Percentiles rank a stretch among this genome's conserved stretches.
Evolutionary conservation across 2,329 filamentous ascomycete genomes (phyloP).

Genomic region (Karstenula rhodostoma): DNA sequence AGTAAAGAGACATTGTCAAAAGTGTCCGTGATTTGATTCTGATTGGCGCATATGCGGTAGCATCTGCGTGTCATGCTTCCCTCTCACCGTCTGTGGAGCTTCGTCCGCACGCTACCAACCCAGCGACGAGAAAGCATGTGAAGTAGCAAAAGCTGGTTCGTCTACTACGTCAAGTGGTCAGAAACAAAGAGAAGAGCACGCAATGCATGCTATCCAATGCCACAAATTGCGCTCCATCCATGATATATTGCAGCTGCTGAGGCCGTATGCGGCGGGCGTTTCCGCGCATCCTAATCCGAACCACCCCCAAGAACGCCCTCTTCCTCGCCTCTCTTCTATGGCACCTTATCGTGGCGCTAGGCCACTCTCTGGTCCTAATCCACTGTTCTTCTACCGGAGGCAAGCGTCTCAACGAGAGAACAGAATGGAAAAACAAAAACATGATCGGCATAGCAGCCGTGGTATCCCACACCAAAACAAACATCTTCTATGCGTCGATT

Average conservation of each 20-base stretch:
- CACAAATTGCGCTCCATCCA: not conserved
- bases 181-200: not conserved
- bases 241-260: conserved; percentile 3
- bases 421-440: not conserved
- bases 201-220: conserved; percentile 6
- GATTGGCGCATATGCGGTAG: not conserved
- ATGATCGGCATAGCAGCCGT: conserved; percentile 10
- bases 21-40: not conserved
- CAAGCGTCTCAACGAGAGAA: conserved; percentile 1
- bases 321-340: not conserved
- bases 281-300: not conserved
- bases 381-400: not conserved
- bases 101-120: not conserved
- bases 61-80: not conserved
- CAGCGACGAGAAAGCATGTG: not conserved
- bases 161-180: not conserved
- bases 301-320: not conserved
- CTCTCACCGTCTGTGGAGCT: not conserved
- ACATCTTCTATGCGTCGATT: conserved; percentile 7
- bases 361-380: not conserved
- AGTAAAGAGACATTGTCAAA: not conserved
- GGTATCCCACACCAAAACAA: conserved; percentile 6
- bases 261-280: not conserved
- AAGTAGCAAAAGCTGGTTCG: not conserved
- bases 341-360: not conserved